phyloP scores from a whole-genome alignment of 179 eudicot genomes.

The Amaranthus tricolor region DNA sequence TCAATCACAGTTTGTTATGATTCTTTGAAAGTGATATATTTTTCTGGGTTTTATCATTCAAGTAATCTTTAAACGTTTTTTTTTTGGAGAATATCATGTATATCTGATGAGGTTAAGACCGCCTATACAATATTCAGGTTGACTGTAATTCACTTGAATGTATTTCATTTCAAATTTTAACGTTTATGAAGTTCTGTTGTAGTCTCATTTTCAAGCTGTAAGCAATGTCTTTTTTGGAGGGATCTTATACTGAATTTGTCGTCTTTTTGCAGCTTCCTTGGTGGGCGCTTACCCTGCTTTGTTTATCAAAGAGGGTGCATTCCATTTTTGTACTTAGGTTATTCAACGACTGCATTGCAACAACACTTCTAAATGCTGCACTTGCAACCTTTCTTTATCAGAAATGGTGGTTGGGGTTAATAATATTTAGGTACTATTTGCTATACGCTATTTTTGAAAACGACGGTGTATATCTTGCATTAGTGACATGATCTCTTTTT shows the following conservation, averaged over 20 bases:
- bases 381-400: slow-evolving; percentile 63
- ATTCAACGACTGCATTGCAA: slow-evolving; percentile 93
- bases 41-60: not conserved
- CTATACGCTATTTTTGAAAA: not conserved
- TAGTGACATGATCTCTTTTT: slow-evolving; percentile 9
- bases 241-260: not conserved
- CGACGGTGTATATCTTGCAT: slow-evolving; percentile 1
- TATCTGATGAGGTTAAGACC: not conserved
- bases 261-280: slow-evolving; percentile 74
- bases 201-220: not conserved
- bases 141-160: not conserved
- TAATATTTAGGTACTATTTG: slow-evolving; percentile 71
- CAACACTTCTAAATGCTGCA: slow-evolving; percentile 78
- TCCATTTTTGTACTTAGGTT: slow-evolving; percentile 92
- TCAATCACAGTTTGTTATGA: not conserved
- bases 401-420: slow-evolving; percentile 75
- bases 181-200: not conserved
- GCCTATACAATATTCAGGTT: not conserved
- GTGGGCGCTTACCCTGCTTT: slow-evolving; percentile 95
- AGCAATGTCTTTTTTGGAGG: not conserved
- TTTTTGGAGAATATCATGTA: not conserved
- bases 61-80: not conserved
- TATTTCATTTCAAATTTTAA: not conserved
- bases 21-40: not conserved
- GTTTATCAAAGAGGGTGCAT: slow-evolving; percentile 85